Base-by-base conservation (phyloP, 352 stramenopile species). In the Phytophthora sp. region DNA sequence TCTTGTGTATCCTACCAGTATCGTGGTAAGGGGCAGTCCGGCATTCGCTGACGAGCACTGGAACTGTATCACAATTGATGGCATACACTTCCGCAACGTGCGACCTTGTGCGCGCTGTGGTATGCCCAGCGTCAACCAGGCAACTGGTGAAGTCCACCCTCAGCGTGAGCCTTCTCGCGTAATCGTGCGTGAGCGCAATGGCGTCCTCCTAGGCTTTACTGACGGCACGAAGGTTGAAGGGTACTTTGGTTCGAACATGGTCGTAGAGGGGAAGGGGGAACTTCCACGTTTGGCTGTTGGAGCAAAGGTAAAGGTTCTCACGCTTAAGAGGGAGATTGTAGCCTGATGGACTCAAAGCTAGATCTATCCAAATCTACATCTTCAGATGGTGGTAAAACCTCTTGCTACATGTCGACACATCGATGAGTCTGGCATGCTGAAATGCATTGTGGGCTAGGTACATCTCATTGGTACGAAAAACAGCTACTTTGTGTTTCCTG, bases 201-300 rank as follows among this genome's bases (percentile, higher is more conserved):
- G 85, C 26, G 56, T 66, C n/a, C 38, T 69, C 0, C 68, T 94
- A 6, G 79, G 82, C 6, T 92, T 94, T 39, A 77, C 62, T 15
- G 58, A 85, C 32, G 82, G 74, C 27, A 77, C 65, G 26, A 74
- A 73, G 46, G 44, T 79, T 1, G 60, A 88, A 34, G 79, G 78
- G 37, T 94, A 92, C 71, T 94, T 94, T 50, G 86, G 86, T 2
- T 91, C 86, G 3, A 94, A 94, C 51, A 61, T 92, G 30, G 69
- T 94, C 4, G 64, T 79, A 1, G 80, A 92, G 44, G 7, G 24
- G 7, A 61, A 59, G 10, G 34, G 50, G 1, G 4, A 6, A n/a
- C 18, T 57, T 12, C 71, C 69, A 10, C 34, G 32, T 2, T 45
- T 94, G 46, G 53, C 62, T 3, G 49, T 91, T 28, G 85, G 83